phyloP scores from a whole-genome alignment of 1,284 basidiomycete species.

The Lentinula novae-zelandiae region DNA sequence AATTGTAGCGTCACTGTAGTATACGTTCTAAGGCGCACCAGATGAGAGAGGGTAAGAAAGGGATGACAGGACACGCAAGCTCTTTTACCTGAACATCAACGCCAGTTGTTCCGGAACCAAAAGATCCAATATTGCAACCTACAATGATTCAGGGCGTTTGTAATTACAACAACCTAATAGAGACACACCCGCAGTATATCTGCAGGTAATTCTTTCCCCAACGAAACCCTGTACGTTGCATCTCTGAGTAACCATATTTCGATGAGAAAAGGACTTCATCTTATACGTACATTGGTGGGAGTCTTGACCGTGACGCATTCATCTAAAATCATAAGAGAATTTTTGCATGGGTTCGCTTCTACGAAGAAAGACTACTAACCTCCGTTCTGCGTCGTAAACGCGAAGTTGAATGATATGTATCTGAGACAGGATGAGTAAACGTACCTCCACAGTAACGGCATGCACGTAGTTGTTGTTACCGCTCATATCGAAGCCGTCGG shows the following conservation, averaged over 20 bases:
- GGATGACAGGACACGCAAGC: not conserved
- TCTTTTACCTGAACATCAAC: constrained; percentile 4
- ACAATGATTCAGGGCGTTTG: too few relatives aligned
- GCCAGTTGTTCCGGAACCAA: constrained; percentile 15
- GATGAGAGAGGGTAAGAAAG: not conserved
- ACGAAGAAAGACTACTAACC: not conserved
- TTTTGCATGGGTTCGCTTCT: not conserved
- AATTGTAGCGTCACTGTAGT: constrained; percentile 19
- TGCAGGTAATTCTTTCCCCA: constrained; percentile 19
- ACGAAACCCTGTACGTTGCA: constrained; percentile 13
- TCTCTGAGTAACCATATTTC: not conserved
- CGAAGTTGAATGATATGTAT: not conserved
- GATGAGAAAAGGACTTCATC: not conserved
- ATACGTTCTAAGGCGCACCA: constrained; percentile 15
- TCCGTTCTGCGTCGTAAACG: not conserved
- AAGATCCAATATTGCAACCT: constrained; percentile 23
- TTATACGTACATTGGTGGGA: constrained; percentile 16
- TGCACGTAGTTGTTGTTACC: constrained; percentile 21
- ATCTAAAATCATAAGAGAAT: not conserved
- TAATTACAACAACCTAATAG: not conserved
- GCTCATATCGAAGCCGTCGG: constrained; percentile 9
- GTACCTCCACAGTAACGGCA: constrained; percentile 20
- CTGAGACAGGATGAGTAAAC: not conserved
- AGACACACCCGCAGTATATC: constrained; percentile 14
- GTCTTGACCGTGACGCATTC: constrained; percentile 22